These are phyloP conservation scores for Aspergillus hancockii DNA, from an alignment of 495 filamentous ascomycete genomes.

Conservation along the genomic window DNA sequence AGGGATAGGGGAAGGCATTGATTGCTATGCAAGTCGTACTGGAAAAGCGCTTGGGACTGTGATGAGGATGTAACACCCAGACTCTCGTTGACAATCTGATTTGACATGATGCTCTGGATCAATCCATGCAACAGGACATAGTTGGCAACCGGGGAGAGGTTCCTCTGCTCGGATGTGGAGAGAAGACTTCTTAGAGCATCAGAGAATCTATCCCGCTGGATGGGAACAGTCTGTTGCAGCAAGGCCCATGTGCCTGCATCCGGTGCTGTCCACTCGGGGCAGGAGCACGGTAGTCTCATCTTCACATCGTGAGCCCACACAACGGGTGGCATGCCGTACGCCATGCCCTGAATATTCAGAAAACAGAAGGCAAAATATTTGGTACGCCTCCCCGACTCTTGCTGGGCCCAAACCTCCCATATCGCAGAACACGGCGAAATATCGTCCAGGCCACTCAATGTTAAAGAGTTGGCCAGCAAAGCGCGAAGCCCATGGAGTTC, in stretches of 20 bases:
- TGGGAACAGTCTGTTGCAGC: constrained; percentile 2
- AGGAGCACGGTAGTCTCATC: constrained; percentile 16
- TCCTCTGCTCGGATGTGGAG: background rate
- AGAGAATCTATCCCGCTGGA: background rate
- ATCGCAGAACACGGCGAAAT: background rate
- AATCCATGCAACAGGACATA: constrained; percentile 62
- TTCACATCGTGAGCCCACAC: constrained; percentile 14
- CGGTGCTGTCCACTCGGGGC: constrained; percentile 18
- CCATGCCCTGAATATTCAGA: constrained; percentile 15
- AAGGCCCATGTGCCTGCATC: constrained; percentile 10
- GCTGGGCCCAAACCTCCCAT: constrained; percentile 9
- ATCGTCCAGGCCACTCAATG: background rate
- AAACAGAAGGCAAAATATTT: constrained; percentile 20
- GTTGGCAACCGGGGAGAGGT: constrained; percentile 47
- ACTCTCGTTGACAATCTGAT: background rate
- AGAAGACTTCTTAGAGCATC: background rate
- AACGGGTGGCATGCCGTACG: constrained; percentile 11
- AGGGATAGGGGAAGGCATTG: too few species aligned
- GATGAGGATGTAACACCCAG: background rate
- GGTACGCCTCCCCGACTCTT: constrained; percentile 14
- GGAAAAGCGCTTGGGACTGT: background rate
- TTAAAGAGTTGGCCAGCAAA: background rate
- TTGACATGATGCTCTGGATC: constrained; percentile 54
- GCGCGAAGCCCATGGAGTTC: background rate
- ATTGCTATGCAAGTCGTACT: constrained; percentile 2